Percentiles rank a stretch among this genome's conserved stretches.
Evolutionary conservation across 441 rosid species (phyloP).

Genomic region (Gossypium trilobum): DNA sequence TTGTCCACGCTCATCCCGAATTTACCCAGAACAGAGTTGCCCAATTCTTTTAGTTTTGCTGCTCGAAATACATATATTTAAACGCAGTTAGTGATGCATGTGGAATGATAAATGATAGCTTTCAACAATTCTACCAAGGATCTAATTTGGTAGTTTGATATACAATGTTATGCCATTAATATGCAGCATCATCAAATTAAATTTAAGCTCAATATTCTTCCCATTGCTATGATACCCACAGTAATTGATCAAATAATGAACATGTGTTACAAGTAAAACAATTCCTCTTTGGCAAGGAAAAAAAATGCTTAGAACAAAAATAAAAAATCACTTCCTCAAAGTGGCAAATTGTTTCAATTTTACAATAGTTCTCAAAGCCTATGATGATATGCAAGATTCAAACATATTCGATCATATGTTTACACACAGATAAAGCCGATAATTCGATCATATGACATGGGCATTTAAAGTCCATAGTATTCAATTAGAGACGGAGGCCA

Average conservation of each 20-base stretch:
- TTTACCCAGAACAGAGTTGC: slow-evolving; percentile 68
- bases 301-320: background rate
- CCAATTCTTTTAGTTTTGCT: slow-evolving; percentile 86
- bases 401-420: background rate
- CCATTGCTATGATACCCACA: background rate
- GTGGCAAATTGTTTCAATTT: background rate
- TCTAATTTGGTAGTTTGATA: background rate
- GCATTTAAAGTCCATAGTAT: no score
- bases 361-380: background rate
- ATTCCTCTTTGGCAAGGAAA: background rate
- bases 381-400: background rate
- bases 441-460: no score
- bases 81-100: background rate
- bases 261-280: background rate
- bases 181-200: background rate
- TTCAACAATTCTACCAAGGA: background rate
- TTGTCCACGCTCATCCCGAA: slow-evolving; percentile 88
- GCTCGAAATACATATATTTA: slow-evolving; percentile 18
- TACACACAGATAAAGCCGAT: no score
- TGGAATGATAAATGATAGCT: background rate
- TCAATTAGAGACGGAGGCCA: no score
- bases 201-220: no score
- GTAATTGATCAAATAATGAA: background rate
- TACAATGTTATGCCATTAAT: background rate
- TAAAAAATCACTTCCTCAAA: background rate